Conservation (phyloP, 2,329 filamentous ascomycete species). For the Penicillium sp. region DNA sequence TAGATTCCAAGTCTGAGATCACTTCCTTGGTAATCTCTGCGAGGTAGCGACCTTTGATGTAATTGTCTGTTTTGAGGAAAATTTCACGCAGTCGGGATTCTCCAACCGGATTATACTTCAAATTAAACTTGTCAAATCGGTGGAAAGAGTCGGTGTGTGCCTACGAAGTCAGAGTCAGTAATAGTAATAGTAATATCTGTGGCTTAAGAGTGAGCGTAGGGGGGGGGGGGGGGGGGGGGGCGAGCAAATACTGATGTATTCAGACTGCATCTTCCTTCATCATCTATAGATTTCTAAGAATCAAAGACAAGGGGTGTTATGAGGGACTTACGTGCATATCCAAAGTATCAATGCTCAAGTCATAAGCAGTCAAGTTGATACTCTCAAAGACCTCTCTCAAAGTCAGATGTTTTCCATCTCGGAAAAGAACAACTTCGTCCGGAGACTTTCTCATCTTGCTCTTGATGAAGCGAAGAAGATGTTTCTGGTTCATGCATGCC, state of each 20-base stretch:
- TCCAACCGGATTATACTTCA: conserved; percentile 97
- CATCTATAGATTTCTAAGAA: background rate
- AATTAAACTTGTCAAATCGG: conserved; percentile 98
- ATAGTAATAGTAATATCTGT: background rate
- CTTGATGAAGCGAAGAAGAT: conserved; percentile 96
- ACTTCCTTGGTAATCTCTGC: conserved; percentile 98
- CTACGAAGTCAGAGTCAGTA: conserved; percentile 40
- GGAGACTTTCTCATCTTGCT: conserved; percentile 99
- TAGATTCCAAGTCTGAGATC: conserved; percentile 93
- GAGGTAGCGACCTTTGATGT: conserved; percentile 90
- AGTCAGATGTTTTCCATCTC: conserved; percentile 89
- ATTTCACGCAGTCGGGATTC: conserved; percentile 96
- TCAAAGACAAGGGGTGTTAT: background rate
- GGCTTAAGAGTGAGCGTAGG: background rate
- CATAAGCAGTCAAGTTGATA: conserved; percentile 95
- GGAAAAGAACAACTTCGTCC: conserved; percentile 86
- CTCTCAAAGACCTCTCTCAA: conserved; percentile 92
- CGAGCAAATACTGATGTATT: background rate
- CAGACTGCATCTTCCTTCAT: background rate
- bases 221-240: too few species aligned
- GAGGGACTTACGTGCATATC: conserved; percentile 83
- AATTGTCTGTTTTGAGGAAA: conserved; percentile 98
- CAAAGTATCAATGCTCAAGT: conserved; percentile 94
- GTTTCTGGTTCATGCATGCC: conserved; percentile 99
- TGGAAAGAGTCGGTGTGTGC: conserved; percentile 98